Base-by-base conservation (phyloP, 1,284 basidiomycete genomes). In the Sporisorium scitamineum region DNA sequence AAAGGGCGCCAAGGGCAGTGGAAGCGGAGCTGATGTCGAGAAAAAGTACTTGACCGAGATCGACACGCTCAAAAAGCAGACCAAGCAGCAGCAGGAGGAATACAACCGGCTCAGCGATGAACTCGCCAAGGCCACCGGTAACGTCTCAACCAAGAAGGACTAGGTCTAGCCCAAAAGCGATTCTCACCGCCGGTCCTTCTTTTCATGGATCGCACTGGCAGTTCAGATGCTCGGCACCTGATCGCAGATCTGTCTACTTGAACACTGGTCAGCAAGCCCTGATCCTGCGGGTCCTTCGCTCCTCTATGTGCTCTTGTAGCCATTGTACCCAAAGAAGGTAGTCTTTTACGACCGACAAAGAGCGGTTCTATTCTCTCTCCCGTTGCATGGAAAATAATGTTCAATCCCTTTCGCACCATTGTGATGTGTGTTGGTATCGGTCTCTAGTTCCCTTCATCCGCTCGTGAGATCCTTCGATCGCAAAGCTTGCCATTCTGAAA, bases 1-100 rank as follows among this genome's bases (percentile, higher is more conserved):
- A 88, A 89, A 91, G 80, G 88, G 90, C 78, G 51, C 45, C 31
- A 70, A 70, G 66, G 52, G 62, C 27, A 48, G 57, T 41, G 59
- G 61, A n/a, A 51, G 54, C 51, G 50, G 44, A 29, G 52, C 69
- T 20, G 68, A 72, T 51, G 70, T 88, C 87, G 76, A 77, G 61
- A 66, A 70, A 52, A 71, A 76, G 62, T 70, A 81, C 61, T 58
- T 69, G 52, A 45, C 45, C 20, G 70, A 82, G 54, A 79, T 82
- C 22, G 78, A 78, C 52, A 83, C 80, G 24, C 76, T 85, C 63
- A 83, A 81, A 66, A 83, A 84, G 80, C 83, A 85, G 74, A 73
- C 81, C 34, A 71, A 76, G 61, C 78, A 82, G 62, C 83, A 84
- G 72, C 83, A 84, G 62, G 51, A 67, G 32, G 83, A 84, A 70